phyloP scores from a whole-genome alignment of 768 basidiomycete species.

The Hericium coralloides region DNA sequence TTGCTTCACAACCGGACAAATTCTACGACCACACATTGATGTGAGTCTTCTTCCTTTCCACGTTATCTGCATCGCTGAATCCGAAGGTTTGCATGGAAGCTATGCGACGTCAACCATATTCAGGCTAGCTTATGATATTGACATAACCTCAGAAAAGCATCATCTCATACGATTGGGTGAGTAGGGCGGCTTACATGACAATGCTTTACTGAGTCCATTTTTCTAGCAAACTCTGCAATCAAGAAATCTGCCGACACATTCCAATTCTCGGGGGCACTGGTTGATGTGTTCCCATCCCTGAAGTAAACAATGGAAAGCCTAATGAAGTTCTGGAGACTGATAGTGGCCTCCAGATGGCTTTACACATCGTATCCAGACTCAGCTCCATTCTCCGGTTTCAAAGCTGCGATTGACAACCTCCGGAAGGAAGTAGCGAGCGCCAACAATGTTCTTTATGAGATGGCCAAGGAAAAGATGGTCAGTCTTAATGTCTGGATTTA shows the following conservation, averaged over 20 bases:
- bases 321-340: no score
- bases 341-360: neutral
- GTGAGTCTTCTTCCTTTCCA: neutral
- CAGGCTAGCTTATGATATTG: neutral
- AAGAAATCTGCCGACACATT: neutral
- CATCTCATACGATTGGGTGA: neutral
- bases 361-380: neutral
- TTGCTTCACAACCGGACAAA: neutral
- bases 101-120: neutral
- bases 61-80: neutral
- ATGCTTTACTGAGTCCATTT: neutral
- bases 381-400: neutral
- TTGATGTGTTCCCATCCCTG: neutral
- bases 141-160: neutral
- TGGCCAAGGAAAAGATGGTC: neutral
- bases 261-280: neutral
- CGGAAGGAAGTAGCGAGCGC: neutral
- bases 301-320: neutral
- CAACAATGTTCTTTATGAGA: neutral
- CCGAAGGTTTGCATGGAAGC: neutral
- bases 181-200: neutral
- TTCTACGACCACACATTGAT: neutral
- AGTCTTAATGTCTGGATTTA: neutral
- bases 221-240: neutral
- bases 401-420: neutral